Evolutionary conservation across 768 basidiomycete genomes (phyloP).

Genomic region (Candolleomyces eurysporus): DNA sequence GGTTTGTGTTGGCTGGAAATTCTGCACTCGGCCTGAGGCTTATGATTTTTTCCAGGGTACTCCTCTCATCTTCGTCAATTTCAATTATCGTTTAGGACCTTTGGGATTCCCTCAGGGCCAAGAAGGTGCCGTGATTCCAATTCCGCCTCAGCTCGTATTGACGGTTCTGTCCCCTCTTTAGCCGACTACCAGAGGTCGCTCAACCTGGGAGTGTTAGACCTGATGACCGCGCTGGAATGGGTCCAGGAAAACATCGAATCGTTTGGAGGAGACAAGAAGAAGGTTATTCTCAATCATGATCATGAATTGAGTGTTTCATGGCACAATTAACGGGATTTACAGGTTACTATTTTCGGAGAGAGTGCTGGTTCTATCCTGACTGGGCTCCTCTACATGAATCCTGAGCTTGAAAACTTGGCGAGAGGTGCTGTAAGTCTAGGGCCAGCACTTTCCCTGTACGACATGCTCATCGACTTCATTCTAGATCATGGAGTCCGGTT

Average conservation of each 20-base stretch:
- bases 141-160: slow-evolving; percentile 34
- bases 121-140: slow-evolving; percentile 34
- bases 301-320: too few relatives aligned
- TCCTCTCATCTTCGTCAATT: slow-evolving; percentile 42
- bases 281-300: slow-evolving; percentile 12
- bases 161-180: slow-evolving; percentile 4
- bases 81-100: slow-evolving; percentile 42
- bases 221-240: slow-evolving; percentile 48
- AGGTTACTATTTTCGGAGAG: slow-evolving; percentile 31
- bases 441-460: too few relatives aligned
- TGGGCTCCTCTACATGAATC: slow-evolving; percentile 37
- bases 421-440: slow-evolving; percentile 26
- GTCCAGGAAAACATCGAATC: slow-evolving; percentile 55
- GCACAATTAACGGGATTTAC: slow-evolving; percentile 21
- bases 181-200: slow-evolving; percentile 36
- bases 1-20: slow-evolving; percentile 20
- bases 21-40: slow-evolving; percentile 7
- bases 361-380: slow-evolving; percentile 4
- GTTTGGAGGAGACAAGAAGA: slow-evolving; percentile 55
- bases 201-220: slow-evolving; percentile 47
- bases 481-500: slow-evolving; percentile 46
- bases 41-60: slow-evolving; percentile 29
- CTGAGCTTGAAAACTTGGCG: too few relatives aligned
- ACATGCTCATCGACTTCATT: too few relatives aligned
- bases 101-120: slow-evolving; percentile 44